Percentiles rank a stretch among this genome's conserved stretches.
Conservation (phyloP, 352 stramenopile species). For the Globisporangium echinulatum region DNA sequence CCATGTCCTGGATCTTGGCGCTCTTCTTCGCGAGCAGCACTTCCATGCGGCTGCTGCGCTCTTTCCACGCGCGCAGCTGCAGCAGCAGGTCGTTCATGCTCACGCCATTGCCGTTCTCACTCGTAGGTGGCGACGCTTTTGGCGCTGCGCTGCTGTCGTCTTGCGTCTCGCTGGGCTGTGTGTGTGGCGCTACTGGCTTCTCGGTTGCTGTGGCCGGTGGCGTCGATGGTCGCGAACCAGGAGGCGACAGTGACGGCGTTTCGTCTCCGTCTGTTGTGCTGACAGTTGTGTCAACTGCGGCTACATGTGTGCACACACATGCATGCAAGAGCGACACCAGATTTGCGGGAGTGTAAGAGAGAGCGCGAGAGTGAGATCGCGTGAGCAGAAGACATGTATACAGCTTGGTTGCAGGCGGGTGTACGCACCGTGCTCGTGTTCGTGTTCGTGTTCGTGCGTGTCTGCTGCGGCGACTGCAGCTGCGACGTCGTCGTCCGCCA, state of each 20-base stretch:
- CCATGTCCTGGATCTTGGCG: conserved; percentile 64
- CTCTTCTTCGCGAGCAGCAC: conserved; percentile 63
- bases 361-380: no score
- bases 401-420: no score
- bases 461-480: neutral
- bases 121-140: neutral
- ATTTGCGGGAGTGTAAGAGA: neutral
- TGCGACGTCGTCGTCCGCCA: conserved; percentile 1
- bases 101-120: neutral
- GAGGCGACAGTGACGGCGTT: conserved; percentile 2
- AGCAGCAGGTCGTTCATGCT: conserved; percentile 20
- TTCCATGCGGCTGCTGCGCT: conserved; percentile 53
- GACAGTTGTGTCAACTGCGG: neutral
- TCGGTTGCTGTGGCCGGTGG: conserved; percentile 2
- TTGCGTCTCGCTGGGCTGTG: neutral
- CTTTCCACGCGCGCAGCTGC: conserved; percentile 53
- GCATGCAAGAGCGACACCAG: neutral
- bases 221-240: conserved; percentile 4
- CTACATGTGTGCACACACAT: neutral
- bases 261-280: conserved; percentile 2
- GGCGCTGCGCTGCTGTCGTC: neutral
- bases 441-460: neutral
- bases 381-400: no score
- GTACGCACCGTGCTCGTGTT: neutral
- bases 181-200: neutral